Percentiles rank a stretch among this genome's conserved stretches.
These are phyloP conservation scores for Insectozyma bohioensis DNA, from an alignment of 1,139 yeast genomes.

Conservation along the genomic window DNA sequence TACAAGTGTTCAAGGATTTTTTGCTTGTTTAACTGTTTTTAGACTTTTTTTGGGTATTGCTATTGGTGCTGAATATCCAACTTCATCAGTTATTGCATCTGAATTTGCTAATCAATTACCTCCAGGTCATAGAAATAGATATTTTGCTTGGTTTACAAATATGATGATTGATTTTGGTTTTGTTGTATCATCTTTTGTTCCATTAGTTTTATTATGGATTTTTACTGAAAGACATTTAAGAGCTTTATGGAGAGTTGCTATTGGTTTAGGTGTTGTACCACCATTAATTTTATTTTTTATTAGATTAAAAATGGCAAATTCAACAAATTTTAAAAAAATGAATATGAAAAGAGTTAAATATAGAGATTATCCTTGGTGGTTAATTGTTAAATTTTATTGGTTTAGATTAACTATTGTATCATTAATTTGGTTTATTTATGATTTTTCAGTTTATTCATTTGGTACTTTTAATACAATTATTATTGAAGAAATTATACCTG, in stretches of 20 bases:
- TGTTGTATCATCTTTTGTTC: constrained; percentile 80
- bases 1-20: constrained; percentile 62
- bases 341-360: constrained; percentile 59
- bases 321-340: constrained; percentile 66
- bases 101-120: constrained; percentile 84
- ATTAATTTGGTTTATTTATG: constrained; percentile 87
- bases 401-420: constrained; percentile 71
- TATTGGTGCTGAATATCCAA: constrained; percentile 89
- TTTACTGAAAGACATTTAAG: constrained; percentile 67
- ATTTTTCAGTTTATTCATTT: constrained; percentile 83
- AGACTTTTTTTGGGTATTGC: constrained; percentile 87
- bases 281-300: constrained; percentile 76
- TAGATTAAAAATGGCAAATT: constrained; percentile 74
- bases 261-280: constrained; percentile 90
- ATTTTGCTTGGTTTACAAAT: constrained; percentile 87
- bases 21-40: constrained; percentile 79
- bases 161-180: constrained; percentile 87
- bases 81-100: constrained; percentile 91
- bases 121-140: constrained; percentile 81
- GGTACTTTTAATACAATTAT: constrained; percentile 79
- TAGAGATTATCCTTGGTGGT: constrained; percentile 57
- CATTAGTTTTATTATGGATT: constrained; percentile 84
- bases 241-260: constrained; percentile 89
- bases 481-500: constrained; percentile 55
- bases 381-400: constrained; percentile 80